A percentile compares a stretch with the other conserved stretches of the same genome.
phyloP scores from a whole-genome alignment of 1,284 basidiomycete species.

The Coniferiporia sulphurascens region DNA sequence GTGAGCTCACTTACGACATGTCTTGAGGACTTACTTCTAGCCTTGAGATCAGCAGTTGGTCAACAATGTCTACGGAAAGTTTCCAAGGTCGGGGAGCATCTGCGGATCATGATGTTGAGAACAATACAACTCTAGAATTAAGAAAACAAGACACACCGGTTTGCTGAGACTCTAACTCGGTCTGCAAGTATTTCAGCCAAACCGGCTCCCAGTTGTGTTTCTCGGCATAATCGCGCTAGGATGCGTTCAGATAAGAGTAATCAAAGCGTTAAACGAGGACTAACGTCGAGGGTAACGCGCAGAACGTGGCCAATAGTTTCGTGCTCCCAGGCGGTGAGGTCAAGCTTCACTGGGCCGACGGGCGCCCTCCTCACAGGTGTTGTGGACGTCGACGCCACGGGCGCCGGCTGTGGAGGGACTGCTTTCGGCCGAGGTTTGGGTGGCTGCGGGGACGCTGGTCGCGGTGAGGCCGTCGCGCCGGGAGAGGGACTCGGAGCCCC shows the following conservation, averaged over 20 bases:
- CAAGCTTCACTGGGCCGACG: slow-evolving; percentile 40
- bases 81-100: slow-evolving; percentile 29
- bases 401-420: slow-evolving; percentile 16
- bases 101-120: background rate
- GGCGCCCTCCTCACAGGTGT: slow-evolving; percentile 39
- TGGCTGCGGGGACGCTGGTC: slow-evolving; percentile 28
- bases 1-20: slow-evolving; percentile 56
- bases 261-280: slow-evolving; percentile 24
- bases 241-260: background rate
- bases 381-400: slow-evolving; percentile 21
- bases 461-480: slow-evolving; percentile 29
- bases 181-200: slow-evolving; percentile 77
- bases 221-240: slow-evolving; percentile 67
- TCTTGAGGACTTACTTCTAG: slow-evolving; percentile 75
- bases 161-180: slow-evolving; percentile 69
- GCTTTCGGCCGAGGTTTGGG: slow-evolving; percentile 29
- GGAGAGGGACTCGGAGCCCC: slow-evolving; percentile 41
- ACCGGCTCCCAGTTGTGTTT: slow-evolving; percentile 66
- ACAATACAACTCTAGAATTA: background rate
- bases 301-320: slow-evolving; percentile 64
- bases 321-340: slow-evolving; percentile 68
- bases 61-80: slow-evolving; percentile 57
- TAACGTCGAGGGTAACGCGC: slow-evolving; percentile 76
- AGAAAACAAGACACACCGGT: slow-evolving; percentile 39
- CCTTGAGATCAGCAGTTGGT: slow-evolving; percentile 82